These are phyloP conservation scores for Serendipita indica DNA, from an alignment of 768 basidiomycete species.

Conservation along the genomic window DNA sequence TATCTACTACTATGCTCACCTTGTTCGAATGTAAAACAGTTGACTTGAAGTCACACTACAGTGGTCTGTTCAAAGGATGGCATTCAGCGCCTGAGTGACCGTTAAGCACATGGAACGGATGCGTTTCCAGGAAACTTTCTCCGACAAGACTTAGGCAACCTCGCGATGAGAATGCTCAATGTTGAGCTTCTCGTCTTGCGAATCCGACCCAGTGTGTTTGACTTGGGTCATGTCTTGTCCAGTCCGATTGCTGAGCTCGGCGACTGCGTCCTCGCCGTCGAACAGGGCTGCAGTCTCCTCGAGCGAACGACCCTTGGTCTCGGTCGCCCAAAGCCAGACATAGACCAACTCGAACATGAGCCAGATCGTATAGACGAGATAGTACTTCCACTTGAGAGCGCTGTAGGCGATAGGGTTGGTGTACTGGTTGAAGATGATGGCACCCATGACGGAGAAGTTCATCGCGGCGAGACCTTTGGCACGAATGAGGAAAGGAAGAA, in stretches of 20 bases:
- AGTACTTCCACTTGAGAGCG: conserved; percentile 15
- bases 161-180: not conserved
- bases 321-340: conserved; percentile 9
- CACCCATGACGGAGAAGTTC: conserved; percentile 15
- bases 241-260: conserved; percentile 9
- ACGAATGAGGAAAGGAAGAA: conserved; percentile 28
- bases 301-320: conserved; percentile 17
- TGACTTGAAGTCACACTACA: no score
- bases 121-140: no score
- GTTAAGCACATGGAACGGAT: no score
- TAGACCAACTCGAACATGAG: conserved; percentile 9
- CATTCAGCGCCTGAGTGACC: no score
- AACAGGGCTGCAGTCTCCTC: conserved; percentile 19
- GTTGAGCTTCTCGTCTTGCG: not conserved
- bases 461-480: conserved; percentile 25
- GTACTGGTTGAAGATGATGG: conserved; percentile 23
- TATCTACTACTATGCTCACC: no score
- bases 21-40: no score
- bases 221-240: not conserved
- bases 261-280: conserved; percentile 15
- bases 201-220: not conserved
- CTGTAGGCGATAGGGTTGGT: conserved; percentile 19
- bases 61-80: no score
- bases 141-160: no score
- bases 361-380: conserved; percentile 9